phyloP scores from a whole-genome alignment of 108 stramenopile species.

The Nannochloropsis gaditana region DNA sequence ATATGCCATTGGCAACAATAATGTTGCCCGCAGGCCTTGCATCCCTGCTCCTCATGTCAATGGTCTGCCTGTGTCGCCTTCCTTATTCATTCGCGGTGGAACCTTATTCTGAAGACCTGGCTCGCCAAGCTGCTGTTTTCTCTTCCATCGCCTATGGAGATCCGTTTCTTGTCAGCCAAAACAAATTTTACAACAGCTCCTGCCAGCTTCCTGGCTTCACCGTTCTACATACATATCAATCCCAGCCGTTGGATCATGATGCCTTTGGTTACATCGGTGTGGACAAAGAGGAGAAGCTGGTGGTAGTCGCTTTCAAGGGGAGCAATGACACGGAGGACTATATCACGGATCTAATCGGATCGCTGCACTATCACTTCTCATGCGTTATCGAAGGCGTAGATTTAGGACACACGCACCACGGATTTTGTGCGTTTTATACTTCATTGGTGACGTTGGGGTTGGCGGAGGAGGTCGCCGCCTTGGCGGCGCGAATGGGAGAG shows the following conservation, averaged over 20 bases:
- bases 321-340: conserved; percentile 35
- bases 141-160: background rate
- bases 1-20: too few relatives aligned
- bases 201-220: background rate
- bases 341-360: conserved; percentile 30
- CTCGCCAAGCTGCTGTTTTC: background rate
- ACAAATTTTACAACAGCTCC: background rate
- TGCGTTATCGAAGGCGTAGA: conserved; percentile 10
- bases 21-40: too few relatives aligned
- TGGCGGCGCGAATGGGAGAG: conserved; percentile 21
- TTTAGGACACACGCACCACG: conserved; percentile 32
- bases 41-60: too few relatives aligned
- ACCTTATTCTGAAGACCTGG: background rate
- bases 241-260: conserved; percentile 16
- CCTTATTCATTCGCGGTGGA: background rate
- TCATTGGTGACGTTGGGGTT: conserved; percentile 26
- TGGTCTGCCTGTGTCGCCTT: too few relatives aligned
- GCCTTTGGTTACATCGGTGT: conserved; percentile 37
- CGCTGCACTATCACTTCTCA: conserved; percentile 21
- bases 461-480: conserved; percentile 19
- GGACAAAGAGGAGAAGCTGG: conserved; percentile 5
- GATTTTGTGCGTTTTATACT: conserved; percentile 39
- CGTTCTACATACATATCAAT: background rate
- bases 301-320: conserved; percentile 41
- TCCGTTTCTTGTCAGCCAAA: background rate